phyloP scores from a whole-genome alignment of 208 protist genomes.

The Vickermania spadyakhi region DNA sequence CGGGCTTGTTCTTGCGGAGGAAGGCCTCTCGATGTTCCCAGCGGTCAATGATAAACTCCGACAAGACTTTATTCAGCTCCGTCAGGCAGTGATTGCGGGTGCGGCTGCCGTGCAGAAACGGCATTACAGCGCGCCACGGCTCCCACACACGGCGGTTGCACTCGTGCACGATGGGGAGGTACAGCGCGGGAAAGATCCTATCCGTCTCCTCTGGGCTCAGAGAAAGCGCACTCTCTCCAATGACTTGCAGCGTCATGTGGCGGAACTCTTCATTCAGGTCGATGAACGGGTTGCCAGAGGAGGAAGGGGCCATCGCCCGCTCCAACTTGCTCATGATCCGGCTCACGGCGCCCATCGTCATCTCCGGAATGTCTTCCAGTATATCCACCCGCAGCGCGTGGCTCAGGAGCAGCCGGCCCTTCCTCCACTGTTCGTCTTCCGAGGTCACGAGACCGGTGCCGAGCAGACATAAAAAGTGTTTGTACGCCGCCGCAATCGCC shows the following conservation, averaged over 20 bases:
- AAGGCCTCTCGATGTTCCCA: slow-evolving; percentile 37
- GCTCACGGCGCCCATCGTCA: slow-evolving; percentile 53
- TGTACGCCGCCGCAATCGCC: slow-evolving; percentile 72
- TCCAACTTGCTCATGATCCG: slow-evolving; percentile 60
- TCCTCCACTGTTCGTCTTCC: slow-evolving; percentile 85
- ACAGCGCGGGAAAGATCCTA: slow-evolving; percentile 80
- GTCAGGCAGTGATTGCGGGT: slow-evolving; percentile 58
- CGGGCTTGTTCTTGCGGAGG: slow-evolving; percentile 26
- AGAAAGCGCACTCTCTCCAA: slow-evolving; percentile 74
- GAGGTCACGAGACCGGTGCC: slow-evolving; percentile 80
- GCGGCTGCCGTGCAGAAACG: slow-evolving; percentile 56
- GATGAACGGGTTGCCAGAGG: slow-evolving; percentile 24
- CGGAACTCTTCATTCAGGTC: slow-evolving; percentile 86
- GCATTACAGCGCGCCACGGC: slow-evolving; percentile 80
- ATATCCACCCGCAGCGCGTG: slow-evolving; percentile 83
- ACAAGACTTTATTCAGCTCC: slow-evolving; percentile 62
- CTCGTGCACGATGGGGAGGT: slow-evolving; percentile 87
- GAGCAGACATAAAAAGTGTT: slow-evolving; percentile 85
- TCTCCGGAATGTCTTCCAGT: slow-evolving; percentile 66
- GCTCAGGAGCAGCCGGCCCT: slow-evolving; percentile 69
- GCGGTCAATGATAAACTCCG: slow-evolving; percentile 56
- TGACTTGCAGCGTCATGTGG: slow-evolving; percentile 87
- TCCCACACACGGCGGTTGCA: slow-evolving; percentile 85
- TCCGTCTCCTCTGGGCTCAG: slow-evolving; percentile 77
- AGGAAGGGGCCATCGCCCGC: slow-evolving; percentile 1